Evolutionary conservation across 768 basidiomycete species (phyloP).

Genomic region (Terana coerulea): DNA sequence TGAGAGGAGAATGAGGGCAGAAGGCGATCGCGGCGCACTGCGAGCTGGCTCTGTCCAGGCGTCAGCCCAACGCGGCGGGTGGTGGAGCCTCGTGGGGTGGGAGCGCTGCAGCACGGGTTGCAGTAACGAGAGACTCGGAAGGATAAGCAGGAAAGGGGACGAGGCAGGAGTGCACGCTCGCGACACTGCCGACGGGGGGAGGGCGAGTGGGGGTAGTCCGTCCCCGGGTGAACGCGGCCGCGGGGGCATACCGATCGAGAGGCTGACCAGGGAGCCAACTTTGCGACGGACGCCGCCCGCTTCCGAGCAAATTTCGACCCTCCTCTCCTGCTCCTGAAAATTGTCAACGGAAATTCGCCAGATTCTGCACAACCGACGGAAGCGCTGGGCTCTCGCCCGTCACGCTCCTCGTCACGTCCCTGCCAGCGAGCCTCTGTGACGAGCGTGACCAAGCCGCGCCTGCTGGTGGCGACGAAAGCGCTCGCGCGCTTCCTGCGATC

Average conservation of each 20-base stretch:
- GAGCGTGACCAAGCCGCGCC: not conserved
- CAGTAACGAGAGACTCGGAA: not conserved
- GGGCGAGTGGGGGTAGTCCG: not conserved
- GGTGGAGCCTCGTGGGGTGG: not conserved
- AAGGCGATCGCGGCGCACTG: no score
- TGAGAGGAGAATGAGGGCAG: not conserved
- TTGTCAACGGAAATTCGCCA: not conserved
- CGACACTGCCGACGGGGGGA: not conserved
- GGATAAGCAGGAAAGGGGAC: not conserved
- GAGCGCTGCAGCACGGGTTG: not conserved
- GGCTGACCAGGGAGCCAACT: not conserved
- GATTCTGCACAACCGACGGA: not conserved
- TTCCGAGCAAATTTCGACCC: not conserved
- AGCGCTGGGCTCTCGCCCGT: not conserved
- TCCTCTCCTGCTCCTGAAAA: not conserved
- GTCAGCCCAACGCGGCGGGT: not conserved
- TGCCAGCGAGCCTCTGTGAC: not conserved
- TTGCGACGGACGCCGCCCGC: not conserved
- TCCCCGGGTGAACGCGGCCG: slow-evolving; percentile 4
- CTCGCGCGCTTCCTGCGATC: not conserved
- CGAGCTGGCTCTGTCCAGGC: no score
- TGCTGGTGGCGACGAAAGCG: not conserved
- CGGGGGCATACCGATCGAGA: not conserved
- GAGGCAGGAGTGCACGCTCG: no score
- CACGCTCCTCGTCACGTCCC: not conserved